A percentile compares a stretch with the other conserved stretches of the same genome.
phyloP scores from a whole-genome alignment of 1,284 basidiomycete genomes.

The Mycosarcoma mackinlayi region DNA sequence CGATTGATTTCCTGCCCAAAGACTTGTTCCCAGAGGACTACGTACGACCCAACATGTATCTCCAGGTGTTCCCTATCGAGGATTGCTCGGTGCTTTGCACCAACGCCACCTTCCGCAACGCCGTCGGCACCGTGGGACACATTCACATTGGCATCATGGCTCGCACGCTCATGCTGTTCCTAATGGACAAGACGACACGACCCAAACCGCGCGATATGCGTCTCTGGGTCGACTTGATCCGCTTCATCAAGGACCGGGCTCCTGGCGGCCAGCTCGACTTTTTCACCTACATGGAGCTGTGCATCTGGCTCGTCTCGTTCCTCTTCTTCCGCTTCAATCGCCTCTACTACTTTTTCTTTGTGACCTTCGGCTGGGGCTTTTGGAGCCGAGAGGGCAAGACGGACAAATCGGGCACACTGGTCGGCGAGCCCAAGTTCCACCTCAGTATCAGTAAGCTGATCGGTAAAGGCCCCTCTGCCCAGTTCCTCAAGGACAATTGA shows the following conservation, averaged over 20 bases:
- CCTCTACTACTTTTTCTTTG: conserved; percentile 61
- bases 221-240: conserved; percentile 75
- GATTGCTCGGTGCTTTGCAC: conserved; percentile 74
- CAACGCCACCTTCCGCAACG: conserved; percentile 73
- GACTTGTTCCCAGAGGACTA: conserved; percentile 76
- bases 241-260: conserved; percentile 74
- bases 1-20: conserved; percentile 73
- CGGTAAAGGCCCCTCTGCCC: conserved; percentile 39
- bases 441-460: conserved; percentile 52
- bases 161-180: conserved; percentile 74
- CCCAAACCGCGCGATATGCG: conserved; percentile 75
- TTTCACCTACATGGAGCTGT: conserved; percentile 76
- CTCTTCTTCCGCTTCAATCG: conserved; percentile 50
- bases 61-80: conserved; percentile 76
- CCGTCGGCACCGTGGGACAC: conserved; percentile 59
- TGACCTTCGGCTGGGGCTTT: conserved; percentile 61
- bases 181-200: conserved; percentile 73
- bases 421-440: conserved; percentile 51
- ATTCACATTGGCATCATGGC: conserved; percentile 71
- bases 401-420: conserved; percentile 43
- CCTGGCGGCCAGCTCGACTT: conserved; percentile 74
- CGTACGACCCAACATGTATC: conserved; percentile 73
- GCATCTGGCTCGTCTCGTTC: conserved; percentile 63
- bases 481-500: conserved; percentile 40
- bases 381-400: conserved; percentile 50